Conservation (phyloP, 495 filamentous ascomycete species). For the Durotheca rogersii region DNA sequence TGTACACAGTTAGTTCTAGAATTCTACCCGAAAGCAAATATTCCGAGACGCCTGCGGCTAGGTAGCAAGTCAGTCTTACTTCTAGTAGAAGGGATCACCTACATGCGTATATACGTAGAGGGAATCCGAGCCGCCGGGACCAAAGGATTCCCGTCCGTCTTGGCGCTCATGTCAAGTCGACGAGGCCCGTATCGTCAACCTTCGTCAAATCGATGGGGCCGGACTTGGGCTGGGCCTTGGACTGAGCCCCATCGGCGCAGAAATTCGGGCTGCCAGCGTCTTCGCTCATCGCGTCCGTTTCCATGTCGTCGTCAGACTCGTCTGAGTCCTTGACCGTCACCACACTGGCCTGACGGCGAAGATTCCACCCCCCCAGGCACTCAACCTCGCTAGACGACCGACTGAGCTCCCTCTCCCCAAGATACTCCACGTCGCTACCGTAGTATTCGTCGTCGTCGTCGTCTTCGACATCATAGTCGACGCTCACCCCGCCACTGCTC, state of each 20-base stretch:
- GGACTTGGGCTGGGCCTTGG: neutral
- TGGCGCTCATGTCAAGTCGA: neutral
- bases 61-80: too few species aligned
- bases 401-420: slow-evolving; percentile 13
- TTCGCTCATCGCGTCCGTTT: slow-evolving; percentile 18
- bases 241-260: slow-evolving; percentile 7
- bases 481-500: neutral
- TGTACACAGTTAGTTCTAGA: too few species aligned
- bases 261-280: slow-evolving; percentile 1
- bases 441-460: slow-evolving; percentile 1
- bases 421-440: slow-evolving; percentile 19
- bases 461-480: slow-evolving; percentile 8
- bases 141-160: neutral
- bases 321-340: slow-evolving; percentile 17
- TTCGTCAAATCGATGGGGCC: slow-evolving; percentile 13
- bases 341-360: slow-evolving; percentile 5
- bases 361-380: slow-evolving; percentile 10
- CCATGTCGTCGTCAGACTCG: slow-evolving; percentile 14
- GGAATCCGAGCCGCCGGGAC: too few species aligned
- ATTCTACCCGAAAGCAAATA: too few species aligned
- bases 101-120: too few species aligned
- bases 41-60: too few species aligned
- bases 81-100: too few species aligned
- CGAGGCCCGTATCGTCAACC: neutral
- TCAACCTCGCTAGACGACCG: slow-evolving; percentile 8